Evolutionary conservation across 108 stramenopile species (phyloP), one percentile per base, ranked within the genome.

Genomic region (Cyclotella atomus): DNA sequence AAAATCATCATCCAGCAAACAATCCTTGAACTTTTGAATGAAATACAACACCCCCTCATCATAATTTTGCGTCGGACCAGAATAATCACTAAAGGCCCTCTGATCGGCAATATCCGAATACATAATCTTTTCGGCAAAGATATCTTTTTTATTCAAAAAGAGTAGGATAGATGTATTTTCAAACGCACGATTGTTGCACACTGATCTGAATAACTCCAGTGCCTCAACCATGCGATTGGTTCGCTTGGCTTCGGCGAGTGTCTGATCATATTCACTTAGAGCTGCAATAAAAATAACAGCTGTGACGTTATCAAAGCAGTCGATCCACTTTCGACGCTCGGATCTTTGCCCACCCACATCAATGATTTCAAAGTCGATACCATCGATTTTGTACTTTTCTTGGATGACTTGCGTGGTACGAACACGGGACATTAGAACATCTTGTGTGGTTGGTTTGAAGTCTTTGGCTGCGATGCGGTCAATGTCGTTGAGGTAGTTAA

Each of bases 201-300:
- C 96, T 7, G 96, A 96, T 43, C 93, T 88, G 77, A 98, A 99
- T n/a, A 99, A 87, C 27, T 94, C 88, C 44, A 99, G 70, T 23
- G 96, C 96, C 78, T 99, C 98, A 47, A 88, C 87, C 95, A 99
- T 96, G 53, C 98, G 93, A 79, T 99, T 99, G 25, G 93, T 95
- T 76, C 89, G 72, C 60, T 85, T 90, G 70, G 97, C 92, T 81
- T 99, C 98, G 21, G 92, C 97, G 25, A 99, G 89, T 45, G 87
- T 83, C 77, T 99, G 98, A 80, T 99, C 96, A 71, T 95, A 99
- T 77, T 98, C 97, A 50, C 87, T 89, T 29, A 99, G 82, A 20
- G 97, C 97, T 3, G 95, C 97, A 35, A 99, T 96, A 80, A 98
- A 99, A 69, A 99, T 97, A 59, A 99, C 97, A 15, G 97, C 97